These are phyloP conservation scores for Aspergillus clavatus DNA, from an alignment of 2,329 filamentous ascomycete species.

Conservation along the genomic window DNA sequence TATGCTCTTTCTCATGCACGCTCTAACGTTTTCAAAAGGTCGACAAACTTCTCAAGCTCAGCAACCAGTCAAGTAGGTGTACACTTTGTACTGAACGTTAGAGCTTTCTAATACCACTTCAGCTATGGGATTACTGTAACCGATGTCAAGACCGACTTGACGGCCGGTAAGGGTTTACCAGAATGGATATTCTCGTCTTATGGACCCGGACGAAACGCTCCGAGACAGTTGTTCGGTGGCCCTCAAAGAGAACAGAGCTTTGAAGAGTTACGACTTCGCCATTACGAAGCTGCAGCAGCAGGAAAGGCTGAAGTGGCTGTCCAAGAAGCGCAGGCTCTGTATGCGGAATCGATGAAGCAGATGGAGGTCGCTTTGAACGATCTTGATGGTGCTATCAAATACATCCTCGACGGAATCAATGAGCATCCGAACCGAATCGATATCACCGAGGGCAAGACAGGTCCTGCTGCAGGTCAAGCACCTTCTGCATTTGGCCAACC, in stretches of 20 bases:
- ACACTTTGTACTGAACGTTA: background rate
- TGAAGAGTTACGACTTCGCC: conserved; percentile 73
- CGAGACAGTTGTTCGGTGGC: conserved; percentile 79
- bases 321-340: conserved; percentile 51
- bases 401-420: conserved; percentile 60
- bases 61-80: conserved; percentile 22
- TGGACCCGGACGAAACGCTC: conserved; percentile 69
- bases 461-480: conserved; percentile 10
- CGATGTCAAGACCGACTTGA: conserved; percentile 62
- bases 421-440: conserved; percentile 73
- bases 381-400: conserved; percentile 66
- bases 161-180: conserved; percentile 58
- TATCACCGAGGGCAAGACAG: conserved; percentile 32
- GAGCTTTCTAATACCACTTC: conserved; percentile 18
- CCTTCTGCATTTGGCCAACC: conserved; percentile 30
- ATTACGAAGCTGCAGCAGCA: conserved; percentile 60
- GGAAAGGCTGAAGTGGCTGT: conserved; percentile 57
- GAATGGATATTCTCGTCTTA: conserved; percentile 85
- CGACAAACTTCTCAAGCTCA: conserved; percentile 18
- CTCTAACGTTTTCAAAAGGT: conserved; percentile 16
- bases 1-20: background rate
- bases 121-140: conserved; percentile 55
- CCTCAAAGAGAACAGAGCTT: conserved; percentile 74
- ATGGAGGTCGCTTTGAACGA: conserved; percentile 67
- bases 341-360: conserved; percentile 62